Evolutionary conservation across 2,329 filamentous ascomycete species (phyloP), one percentile per base, ranked within the genome.

Genomic region (Penicillium brasilianum): DNA sequence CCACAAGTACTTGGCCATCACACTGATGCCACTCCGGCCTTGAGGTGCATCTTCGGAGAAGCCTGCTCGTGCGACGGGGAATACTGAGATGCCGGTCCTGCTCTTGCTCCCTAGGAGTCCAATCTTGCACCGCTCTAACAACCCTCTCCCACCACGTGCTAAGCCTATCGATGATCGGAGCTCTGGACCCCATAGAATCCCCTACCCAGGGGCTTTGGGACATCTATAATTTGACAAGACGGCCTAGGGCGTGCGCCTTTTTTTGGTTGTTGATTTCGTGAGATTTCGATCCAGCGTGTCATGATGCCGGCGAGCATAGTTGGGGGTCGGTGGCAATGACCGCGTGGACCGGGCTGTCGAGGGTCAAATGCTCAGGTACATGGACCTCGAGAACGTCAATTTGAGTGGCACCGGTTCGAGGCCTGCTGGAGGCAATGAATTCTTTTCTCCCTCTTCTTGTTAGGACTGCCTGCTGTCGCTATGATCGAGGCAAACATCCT

Each of bases 121-220:
- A 48, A 48, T 48, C 44, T 48, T 25, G 22, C 25, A 30, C 28
- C 44, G 44, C 44, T 48, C 44, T n/a, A 28, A 30, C 22, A 48
- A 30, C 44, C 25, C 6, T 16, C 25, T 9, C 16, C 44, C 44
- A 48, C 44, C 44, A 30, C 44, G 44, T n/a, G 30, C 44, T 48
- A 30, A n/a, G 44, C 44, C 14, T 48, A 25, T 48, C 28, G 44
- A 48, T 30, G 44, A 48, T 30, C 16, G 44, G 44, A 48, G 44
- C 44, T 48, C 44, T 48, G 44, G 44, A 28, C 44, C 43, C 44
- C 44, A 30, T 48, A 48, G 44, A 48, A 48, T 48, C 44, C 44
- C 20, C 44, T n/a, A 30, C 16, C 14, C 10, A 8, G 14, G 20
- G 44, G 44, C 44, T 48, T 48, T 48, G 44, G 44, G 22, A 30